Conservation (phyloP, 2,329 filamentous ascomycete species). For the Fusarium torreyae region DNA sequence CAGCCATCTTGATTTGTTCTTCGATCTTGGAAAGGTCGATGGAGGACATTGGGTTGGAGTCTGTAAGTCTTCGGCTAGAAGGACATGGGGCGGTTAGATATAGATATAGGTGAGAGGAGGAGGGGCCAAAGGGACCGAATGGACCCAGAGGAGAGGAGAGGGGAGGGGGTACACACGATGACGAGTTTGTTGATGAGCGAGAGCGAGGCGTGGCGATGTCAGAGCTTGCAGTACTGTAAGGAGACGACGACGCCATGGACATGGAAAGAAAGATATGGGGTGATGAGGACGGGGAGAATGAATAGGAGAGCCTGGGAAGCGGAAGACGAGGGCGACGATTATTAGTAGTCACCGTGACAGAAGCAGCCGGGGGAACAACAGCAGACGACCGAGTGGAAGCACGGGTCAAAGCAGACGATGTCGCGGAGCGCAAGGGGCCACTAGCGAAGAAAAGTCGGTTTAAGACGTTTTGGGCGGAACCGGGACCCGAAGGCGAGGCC, state of each 20-base stretch:
- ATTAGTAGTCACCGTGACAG: constrained; percentile 50
- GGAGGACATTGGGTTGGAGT: constrained; percentile 69
- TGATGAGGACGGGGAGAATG: constrained; percentile 45
- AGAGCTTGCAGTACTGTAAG: constrained; percentile 63
- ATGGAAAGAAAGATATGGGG: constrained; percentile 45
- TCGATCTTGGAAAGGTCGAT: constrained; percentile 71
- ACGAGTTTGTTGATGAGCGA: constrained; percentile 60
- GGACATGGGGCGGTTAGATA: constrained; percentile 67
- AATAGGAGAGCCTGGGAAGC: constrained; percentile 46
- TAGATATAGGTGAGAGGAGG: constrained; percentile 54
- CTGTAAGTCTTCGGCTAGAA: constrained; percentile 65
- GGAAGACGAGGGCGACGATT: constrained; percentile 50
- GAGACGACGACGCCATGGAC: constrained; percentile 54
- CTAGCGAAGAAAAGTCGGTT: constrained; percentile 56
- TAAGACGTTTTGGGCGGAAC: constrained; percentile 52
- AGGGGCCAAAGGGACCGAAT: constrained; percentile 57
- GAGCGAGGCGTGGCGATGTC: constrained; percentile 71
- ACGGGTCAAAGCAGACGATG: constrained; percentile 46
- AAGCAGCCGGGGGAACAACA: constrained; percentile 29
- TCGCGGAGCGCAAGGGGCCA: constrained; percentile 48
- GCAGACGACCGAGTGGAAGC: constrained; percentile 38
- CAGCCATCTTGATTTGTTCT: constrained; percentile 72
- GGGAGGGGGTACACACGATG: constrained; percentile 60
- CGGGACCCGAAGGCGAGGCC: constrained; percentile 48
- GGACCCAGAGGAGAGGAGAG: constrained; percentile 40